Conservation (phyloP, 371 early-diverging fungal species). For the Dinochytrium kinnereticum region DNA sequence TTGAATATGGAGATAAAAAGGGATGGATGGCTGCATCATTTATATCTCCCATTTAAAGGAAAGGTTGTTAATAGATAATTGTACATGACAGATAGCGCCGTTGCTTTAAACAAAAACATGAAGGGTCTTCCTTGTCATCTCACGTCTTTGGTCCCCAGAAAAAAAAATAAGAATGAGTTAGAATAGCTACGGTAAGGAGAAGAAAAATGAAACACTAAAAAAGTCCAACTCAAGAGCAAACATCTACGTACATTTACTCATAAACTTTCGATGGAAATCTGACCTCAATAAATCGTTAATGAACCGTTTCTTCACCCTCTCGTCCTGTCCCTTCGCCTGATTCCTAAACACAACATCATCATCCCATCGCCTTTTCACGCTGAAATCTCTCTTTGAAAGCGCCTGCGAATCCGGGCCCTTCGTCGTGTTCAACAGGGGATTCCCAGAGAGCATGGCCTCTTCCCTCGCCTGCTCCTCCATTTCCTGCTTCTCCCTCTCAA, state of each 20-base stretch:
- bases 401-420: not conserved
- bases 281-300: constrained; percentile 94
- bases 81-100: not conserved
- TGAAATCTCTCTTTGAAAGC: constrained; percentile 67
- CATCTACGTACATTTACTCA: constrained; percentile 70
- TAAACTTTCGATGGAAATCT: constrained; percentile 95
- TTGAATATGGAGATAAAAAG: constrained; percentile 28
- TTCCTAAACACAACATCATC: constrained; percentile 98
- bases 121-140: not conserved
- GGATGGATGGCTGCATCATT: constrained; percentile 55
- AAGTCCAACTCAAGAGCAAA: not conserved
- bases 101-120: not conserved
- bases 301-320: constrained; percentile 89
- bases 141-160: no score
- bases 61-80: not conserved
- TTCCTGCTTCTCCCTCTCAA: constrained; percentile 69
- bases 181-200: no score
- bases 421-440: constrained; percentile 75
- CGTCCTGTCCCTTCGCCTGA: constrained; percentile 87
- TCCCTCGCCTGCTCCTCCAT: constrained; percentile 60
- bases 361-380: constrained; percentile 94
- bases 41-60: constrained; percentile 29
- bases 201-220: no score
- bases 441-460: constrained; percentile 71
- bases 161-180: not conserved